Evolutionary conservation across 495 filamentous ascomycete genomes (phyloP), one percentile per base, ranked within the genome.

Genomic region (Halenospora varia): DNA sequence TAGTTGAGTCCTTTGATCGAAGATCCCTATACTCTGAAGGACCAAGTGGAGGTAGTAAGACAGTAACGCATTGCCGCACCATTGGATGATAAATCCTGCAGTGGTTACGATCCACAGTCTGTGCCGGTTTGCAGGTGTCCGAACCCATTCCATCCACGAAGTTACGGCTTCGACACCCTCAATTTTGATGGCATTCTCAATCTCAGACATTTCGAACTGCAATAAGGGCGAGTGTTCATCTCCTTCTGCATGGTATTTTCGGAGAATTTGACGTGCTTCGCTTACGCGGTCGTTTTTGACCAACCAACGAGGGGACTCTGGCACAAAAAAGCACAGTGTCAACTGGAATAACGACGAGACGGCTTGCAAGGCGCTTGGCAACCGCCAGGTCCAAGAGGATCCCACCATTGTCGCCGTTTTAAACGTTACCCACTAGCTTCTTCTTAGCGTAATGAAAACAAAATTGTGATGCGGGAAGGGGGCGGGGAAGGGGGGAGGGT

Each of bases 241-340:
- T 17, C 57, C 57, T 45, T 49, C 42, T 2, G 35, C 61, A 39
- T 63, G 52, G 24, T 60, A 56, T 42, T 60, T 57, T 9, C 8
- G 75, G 20, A 90, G 78, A 11, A 88, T 87, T 9, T 73, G 73
- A 56, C 80, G 79, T 20, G 85, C 88, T 53, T 91, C 88, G 25
- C 82, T 75, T 25, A 81, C 69, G 29, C 84, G 82, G 46, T 83
- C 83, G 51, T 84, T 80, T 35, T 80, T 79, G 11, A 91, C 75
- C 11, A 91, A 73, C 77, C 86, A 91, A 51, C 88, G 81, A 15
- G 88, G 88, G 0, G 88, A 90, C 65, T 92, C 88, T 0, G 87
- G 88, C 1, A 89, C 72, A 72, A 77, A 87, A 18, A 56, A 35
- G 40, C 2, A 22, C 4, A 61, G 13, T 9, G 15, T 45, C 10